phyloP scores from a whole-genome alignment of 306 rosid genomes.

The Sicyos edulis region DNA sequence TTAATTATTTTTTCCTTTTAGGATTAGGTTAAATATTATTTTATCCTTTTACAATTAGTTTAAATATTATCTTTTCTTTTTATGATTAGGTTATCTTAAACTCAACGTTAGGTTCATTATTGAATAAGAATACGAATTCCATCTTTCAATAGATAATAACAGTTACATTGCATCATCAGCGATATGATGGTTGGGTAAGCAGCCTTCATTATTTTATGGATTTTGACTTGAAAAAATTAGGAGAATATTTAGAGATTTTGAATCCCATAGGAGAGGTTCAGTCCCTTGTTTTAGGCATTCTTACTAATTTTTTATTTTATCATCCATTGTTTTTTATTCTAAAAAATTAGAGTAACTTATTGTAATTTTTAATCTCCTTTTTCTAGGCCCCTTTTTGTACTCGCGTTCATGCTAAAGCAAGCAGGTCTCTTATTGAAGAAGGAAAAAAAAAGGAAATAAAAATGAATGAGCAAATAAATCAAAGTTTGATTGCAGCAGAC shows the following conservation, averaged over 20 bases:
- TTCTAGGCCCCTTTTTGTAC: background rate
- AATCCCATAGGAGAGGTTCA: background rate
- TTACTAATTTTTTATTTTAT: background rate
- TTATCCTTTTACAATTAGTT: no score
- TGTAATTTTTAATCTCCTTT: background rate
- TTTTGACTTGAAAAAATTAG: background rate
- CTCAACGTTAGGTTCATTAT: no score
- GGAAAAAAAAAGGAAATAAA: background rate
- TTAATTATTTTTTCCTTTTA: no score
- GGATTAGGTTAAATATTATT: no score
- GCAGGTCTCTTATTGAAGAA: background rate
- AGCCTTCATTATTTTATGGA: background rate
- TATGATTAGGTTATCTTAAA: no score
- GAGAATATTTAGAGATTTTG: background rate
- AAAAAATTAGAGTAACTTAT: background rate
- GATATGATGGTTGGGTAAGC: background rate
- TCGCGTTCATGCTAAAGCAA: background rate
- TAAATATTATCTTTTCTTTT: no score
- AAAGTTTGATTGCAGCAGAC: background rate
- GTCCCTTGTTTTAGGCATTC: background rate
- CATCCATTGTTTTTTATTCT: background rate
- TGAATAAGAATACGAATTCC: no score
- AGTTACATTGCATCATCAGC: background rate
- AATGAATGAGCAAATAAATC: background rate
- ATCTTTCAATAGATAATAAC: background rate